A percentile compares a stretch with the other conserved stretches of the same genome.
phyloP scores from a whole-genome alignment of 208 protist species.

The Trypanosoma rangeli region DNA sequence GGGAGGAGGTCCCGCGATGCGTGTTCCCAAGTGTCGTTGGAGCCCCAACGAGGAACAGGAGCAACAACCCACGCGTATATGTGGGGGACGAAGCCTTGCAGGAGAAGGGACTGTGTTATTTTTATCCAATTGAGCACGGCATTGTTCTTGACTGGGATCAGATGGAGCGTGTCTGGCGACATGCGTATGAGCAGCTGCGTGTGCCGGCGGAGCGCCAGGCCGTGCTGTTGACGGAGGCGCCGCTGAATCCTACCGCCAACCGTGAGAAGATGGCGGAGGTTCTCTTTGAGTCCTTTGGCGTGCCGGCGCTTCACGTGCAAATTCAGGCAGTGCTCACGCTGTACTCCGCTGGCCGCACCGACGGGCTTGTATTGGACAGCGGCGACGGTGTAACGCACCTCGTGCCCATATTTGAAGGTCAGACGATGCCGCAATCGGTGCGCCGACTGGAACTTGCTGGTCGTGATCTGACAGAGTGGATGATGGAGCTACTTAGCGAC shows the following conservation, averaged over 20 bases:
- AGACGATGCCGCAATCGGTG: conserved; percentile 82
- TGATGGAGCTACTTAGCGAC: conserved; percentile 92
- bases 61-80: conserved; percentile 91
- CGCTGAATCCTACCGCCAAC: conserved; percentile 92
- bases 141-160: conserved; percentile 98
- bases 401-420: conserved; percentile 94
- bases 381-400: conserved; percentile 94
- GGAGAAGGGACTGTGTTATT: conserved; percentile 88
- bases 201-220: conserved; percentile 96
- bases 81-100: conserved; percentile 94
- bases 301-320: conserved; percentile 89
- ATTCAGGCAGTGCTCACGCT: conserved; percentile 97
- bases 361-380: conserved; percentile 92
- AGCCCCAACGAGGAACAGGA: conserved; percentile 85
- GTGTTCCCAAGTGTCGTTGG: conserved; percentile 97
- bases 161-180: conserved; percentile 98
- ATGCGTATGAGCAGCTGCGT: conserved; percentile 97
- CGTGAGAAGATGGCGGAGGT: conserved; percentile 95
- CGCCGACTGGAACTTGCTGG: conserved; percentile 90
- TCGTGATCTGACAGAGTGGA: conserved; percentile 94
- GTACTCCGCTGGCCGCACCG: conserved; percentile 89
- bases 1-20: conserved; percentile 95
- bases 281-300: conserved; percentile 93
- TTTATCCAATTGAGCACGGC: conserved; percentile 94
- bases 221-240: conserved; percentile 92